These are phyloP conservation scores for Magnolia kwangsiensis DNA, from an alignment of 164 flowering plant species.

Conservation along the genomic window DNA sequence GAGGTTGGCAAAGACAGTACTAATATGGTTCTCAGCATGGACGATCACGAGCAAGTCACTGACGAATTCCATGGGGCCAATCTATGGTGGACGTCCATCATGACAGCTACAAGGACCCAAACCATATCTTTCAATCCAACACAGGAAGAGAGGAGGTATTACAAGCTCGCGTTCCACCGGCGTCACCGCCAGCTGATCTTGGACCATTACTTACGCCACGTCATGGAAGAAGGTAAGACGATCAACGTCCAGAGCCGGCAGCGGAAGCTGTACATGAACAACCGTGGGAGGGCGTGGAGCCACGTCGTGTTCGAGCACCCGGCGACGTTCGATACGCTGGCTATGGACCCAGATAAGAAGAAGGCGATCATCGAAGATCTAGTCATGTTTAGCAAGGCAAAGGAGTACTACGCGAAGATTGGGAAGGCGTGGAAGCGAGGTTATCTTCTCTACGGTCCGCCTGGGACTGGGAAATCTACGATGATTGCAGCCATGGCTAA, in stretches of 20 bases:
- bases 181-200: constrained; percentile 36
- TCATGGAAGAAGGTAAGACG: constrained; percentile 43
- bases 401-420: constrained; percentile 47
- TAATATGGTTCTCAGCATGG: constrained; percentile 45
- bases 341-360: constrained; percentile 52
- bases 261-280: constrained; percentile 55
- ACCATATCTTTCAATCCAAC: constrained; percentile 16
- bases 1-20: constrained; percentile 34
- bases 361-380: constrained; percentile 49
- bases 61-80: constrained; percentile 45
- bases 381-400: constrained; percentile 33
- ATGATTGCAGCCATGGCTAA: constrained; percentile 73
- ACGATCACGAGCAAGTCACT: constrained; percentile 43
- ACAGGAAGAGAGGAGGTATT: constrained; percentile 29
- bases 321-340: constrained; percentile 48
- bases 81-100: constrained; percentile 41
- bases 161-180: constrained; percentile 45
- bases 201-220: constrained; percentile 38
- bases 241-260: constrained; percentile 34
- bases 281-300: constrained; percentile 43
- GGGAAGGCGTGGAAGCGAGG: constrained; percentile 71
- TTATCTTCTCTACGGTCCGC: constrained; percentile 60
- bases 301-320: constrained; percentile 58
- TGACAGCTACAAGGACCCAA: not conserved
- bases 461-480: constrained; percentile 66